Base-by-base conservation (phyloP, 2,329 filamentous ascomycete genomes). In the Aureobasidium sp. region DNA sequence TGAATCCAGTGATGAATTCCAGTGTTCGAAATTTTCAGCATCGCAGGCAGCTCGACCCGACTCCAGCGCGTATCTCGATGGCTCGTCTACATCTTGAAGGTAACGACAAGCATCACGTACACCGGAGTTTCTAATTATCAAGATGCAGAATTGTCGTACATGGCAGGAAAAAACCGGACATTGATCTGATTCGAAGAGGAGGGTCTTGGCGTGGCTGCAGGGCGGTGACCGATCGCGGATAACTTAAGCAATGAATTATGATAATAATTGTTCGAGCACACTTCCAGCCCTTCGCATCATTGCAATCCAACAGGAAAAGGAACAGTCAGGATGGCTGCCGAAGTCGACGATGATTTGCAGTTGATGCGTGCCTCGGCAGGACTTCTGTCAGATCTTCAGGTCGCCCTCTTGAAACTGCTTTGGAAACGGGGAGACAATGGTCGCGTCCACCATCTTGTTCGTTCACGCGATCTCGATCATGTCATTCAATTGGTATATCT, bases 351-450 rank as follows among this genome's bases (percentile, higher is more conserved):
- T 42, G 77, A 79, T 58, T 63, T 79, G 40, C 74, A 74, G 61
- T 67, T 79, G 17, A 71, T 74, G 62, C 72, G 74, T 50, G 75
- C 77, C 5, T 77, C 77, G 19, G 68, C 62, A 60, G 69, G 58
- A 51, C 63, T 73, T 13, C 61, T 74, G 9, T 59, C 65, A 9
- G 69, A 72, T 45, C 66, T 74, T 2, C 67, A 71, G 43, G n/a
- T 11, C 67, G 74, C 79, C 9, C 69, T 89, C 8, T 70, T 71
- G 4, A 73, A 67, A 61, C 63, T 76, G 10, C 65, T 78, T 7
- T 74, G 71, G 65, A 75, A 74, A 60, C 63, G 65, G 25, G 60
- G 59, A 33, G 59, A 57, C n/a, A 60, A 63, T 38, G 64, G 67
- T 46, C 62, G 63, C 19, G 67, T 74, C 11, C 76, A 74, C 62